Evolutionary conservation across 2,329 filamentous ascomycete genomes (phyloP).

Genomic region (Fusarium begoniae): DNA sequence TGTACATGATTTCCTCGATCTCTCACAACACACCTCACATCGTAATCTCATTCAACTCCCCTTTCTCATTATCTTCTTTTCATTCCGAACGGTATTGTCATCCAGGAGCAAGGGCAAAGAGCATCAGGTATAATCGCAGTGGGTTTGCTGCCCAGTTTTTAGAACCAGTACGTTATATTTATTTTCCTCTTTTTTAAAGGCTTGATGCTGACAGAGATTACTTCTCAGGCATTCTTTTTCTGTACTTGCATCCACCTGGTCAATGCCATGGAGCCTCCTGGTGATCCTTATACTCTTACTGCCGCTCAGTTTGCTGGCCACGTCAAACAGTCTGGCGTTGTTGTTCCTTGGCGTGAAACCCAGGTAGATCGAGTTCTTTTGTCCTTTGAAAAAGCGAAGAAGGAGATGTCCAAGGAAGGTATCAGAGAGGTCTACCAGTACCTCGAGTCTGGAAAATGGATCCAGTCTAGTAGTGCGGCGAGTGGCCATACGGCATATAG

Average conservation of each 20-base stretch:
- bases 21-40: no score
- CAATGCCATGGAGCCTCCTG: background rate
- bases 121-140: no score
- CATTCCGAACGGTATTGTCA: background rate
- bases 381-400: background rate
- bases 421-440: background rate
- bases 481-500: background rate
- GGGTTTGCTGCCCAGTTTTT: no score
- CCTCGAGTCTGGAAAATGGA: background rate
- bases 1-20: no score
- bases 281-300: background rate
- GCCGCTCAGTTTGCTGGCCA: background rate
- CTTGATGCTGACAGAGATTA: rapidly evolving
- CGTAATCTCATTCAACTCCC: rapidly evolving
- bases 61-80: background rate
- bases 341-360: background rate
- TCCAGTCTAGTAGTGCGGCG: background rate
- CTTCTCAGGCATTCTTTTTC: background rate
- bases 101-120: no score
- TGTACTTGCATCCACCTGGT: background rate
- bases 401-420: rapidly evolving
- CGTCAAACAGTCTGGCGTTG: background rate
- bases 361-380: rapidly evolving
- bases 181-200: rapidly evolving
- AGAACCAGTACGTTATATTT: background rate